phyloP scores from a whole-genome alignment of 371 early-diverging fungal genomes.

The Sanchytrium tribonematis region DNA sequence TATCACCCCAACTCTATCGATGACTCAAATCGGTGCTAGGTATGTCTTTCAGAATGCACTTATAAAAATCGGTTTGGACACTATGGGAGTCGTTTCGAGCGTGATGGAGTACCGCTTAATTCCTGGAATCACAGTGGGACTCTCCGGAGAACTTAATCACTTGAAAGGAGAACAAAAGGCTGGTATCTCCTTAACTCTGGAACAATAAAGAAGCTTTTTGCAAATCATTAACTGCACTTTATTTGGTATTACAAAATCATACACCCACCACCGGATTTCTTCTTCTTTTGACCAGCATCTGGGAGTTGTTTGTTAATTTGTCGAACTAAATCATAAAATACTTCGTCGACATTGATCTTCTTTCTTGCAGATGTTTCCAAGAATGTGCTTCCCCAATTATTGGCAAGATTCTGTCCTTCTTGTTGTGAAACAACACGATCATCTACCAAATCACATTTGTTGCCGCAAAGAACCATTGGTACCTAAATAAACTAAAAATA shows the following conservation, averaged over 20 bases:
- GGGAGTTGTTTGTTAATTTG: conserved; percentile 27
- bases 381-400: conserved; percentile 40
- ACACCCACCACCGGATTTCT: conserved; percentile 3
- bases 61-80: not conserved
- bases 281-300: conserved; percentile 8
- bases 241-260: conserved; percentile 5
- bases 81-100: not conserved
- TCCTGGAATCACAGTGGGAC: not conserved
- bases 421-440: conserved; percentile 42
- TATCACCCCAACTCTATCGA: not conserved
- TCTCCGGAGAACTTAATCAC: not conserved
- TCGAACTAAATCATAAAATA: conserved; percentile 24
- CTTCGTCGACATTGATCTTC: conserved; percentile 51
- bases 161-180: not conserved
- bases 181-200: not conserved
- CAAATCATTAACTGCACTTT: not conserved
- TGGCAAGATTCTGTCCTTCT: conserved; percentile 28
- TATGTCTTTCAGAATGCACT: not conserved
- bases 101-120: not conserved
- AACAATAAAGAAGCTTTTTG: not conserved
- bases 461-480: conserved; percentile 55
- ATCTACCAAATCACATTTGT: conserved; percentile 52
- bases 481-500: conserved; percentile 26
- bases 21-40: not conserved
- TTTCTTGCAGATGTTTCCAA: conserved; percentile 57